Conservation (phyloP, 805 yeast genomes). For the Wickerhamiella siamensis region DNA sequence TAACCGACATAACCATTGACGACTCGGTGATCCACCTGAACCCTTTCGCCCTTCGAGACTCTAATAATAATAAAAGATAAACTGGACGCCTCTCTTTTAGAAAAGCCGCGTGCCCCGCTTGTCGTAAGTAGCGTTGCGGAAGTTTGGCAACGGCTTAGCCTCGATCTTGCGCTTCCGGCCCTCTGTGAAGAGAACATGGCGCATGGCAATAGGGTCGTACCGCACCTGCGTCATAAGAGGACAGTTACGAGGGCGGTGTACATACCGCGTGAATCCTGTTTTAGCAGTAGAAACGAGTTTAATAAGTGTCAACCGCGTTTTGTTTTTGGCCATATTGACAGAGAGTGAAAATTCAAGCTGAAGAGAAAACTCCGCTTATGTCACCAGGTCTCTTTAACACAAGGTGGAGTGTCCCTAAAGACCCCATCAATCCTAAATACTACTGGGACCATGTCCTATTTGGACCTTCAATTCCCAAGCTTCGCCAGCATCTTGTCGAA, state of each 20-base stretch:
- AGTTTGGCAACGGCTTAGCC: constrained; percentile 17
- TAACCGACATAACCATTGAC: constrained; percentile 21
- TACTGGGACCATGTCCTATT: constrained; percentile 8
- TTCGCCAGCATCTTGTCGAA: constrained; percentile 11
- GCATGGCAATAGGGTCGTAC: constrained; percentile 69
- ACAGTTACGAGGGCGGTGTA: constrained; percentile 68
- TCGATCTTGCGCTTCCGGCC: constrained; percentile 68
- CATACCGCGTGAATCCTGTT: constrained; percentile 76
- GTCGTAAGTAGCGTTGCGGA: constrained; percentile 14
- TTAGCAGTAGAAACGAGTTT: constrained; percentile 79
- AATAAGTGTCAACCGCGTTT: constrained; percentile 67
- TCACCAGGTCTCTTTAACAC: too few relatives aligned
- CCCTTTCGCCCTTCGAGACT: constrained; percentile 26
- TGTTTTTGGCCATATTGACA: constrained; percentile 35
- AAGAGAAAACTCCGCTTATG: neutral
- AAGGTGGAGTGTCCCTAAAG: too few relatives aligned
- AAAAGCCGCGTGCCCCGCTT: constrained; percentile 10
- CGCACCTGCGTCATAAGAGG: constrained; percentile 67
- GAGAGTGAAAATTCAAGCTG: neutral
- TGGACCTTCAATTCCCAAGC: constrained; percentile 18
- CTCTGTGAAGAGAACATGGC: constrained; percentile 85
- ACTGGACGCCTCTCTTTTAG: too few relatives aligned
- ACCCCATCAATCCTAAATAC: too few relatives aligned
- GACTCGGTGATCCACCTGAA: constrained; percentile 31
- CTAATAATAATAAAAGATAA: neutral